A percentile compares a stretch with the other conserved stretches of the same genome.
Conservation (phyloP, 805 yeast species). For the Metschnikowia anglica region DNA sequence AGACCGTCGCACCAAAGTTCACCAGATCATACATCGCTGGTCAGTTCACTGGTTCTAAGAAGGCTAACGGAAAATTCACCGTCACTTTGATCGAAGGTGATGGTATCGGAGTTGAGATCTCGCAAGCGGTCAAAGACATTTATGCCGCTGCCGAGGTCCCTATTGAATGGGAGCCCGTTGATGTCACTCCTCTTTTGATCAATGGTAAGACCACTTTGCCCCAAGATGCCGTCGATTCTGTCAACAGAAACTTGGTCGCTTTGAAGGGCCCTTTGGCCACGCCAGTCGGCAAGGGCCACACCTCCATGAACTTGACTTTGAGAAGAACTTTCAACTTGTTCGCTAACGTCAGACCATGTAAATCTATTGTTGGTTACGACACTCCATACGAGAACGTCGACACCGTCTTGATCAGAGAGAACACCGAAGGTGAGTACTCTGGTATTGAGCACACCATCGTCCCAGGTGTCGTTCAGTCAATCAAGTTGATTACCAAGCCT, state of each 20-base stretch:
- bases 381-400: slow-evolving; percentile 89
- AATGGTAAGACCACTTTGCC: slow-evolving; percentile 95
- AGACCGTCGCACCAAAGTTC: slow-evolving; percentile 23
- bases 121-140: slow-evolving; percentile 89
- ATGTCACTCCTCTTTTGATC: slow-evolving; percentile 88
- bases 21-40: slow-evolving; percentile 55
- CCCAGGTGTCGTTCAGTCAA: slow-evolving; percentile 98
- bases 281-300: slow-evolving; percentile 98
- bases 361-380: slow-evolving; percentile 87
- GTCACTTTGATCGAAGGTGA: slow-evolving; percentile 98
- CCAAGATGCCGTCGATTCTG: slow-evolving; percentile 84
- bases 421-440: slow-evolving; percentile 99
- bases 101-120: slow-evolving; percentile 96
- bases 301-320: slow-evolving; percentile 92
- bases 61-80: slow-evolving; percentile 78
- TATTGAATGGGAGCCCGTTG: slow-evolving; percentile 95
- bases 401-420: slow-evolving; percentile 95
- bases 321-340: slow-evolving; percentile 95
- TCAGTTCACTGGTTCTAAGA: slow-evolving; percentile 63
- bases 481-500: slow-evolving; percentile 92
- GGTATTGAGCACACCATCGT: slow-evolving; percentile 98
- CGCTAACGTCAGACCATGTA: slow-evolving; percentile 97
- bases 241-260: slow-evolving; percentile 91
- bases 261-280: slow-evolving; percentile 98
- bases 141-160: slow-evolving; percentile 95